Evolutionary conservation across 75 land plant genomes (phyloP).

Genomic region (Ceratopteris richardii): DNA sequence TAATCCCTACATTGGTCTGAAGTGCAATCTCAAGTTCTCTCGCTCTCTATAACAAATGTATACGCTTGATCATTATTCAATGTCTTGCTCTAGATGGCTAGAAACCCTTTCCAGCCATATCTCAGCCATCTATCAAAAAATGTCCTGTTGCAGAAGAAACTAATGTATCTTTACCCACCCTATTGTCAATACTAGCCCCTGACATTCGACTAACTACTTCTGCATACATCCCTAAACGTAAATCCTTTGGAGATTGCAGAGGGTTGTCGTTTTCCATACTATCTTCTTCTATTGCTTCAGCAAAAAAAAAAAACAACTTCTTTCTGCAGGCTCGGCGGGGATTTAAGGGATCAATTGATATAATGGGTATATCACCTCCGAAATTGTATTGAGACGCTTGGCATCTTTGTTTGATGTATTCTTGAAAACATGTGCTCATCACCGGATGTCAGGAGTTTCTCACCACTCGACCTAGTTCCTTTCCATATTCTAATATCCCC

Average conservation of each 20-base stretch:
- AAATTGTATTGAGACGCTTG: constrained; percentile 58
- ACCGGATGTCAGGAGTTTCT: background rate
- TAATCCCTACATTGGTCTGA: too few relatives aligned
- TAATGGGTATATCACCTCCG: constrained; percentile 43
- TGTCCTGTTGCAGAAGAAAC: too few relatives aligned
- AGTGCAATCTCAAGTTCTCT: too few relatives aligned
- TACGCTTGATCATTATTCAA: too few relatives aligned
- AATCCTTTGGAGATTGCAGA: constrained; percentile 1
- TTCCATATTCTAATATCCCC: too few relatives aligned
- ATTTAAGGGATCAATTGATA: constrained; percentile 48
- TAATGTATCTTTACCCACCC: too few relatives aligned
- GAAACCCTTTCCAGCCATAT: too few relatives aligned
- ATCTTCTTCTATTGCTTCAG: constrained; percentile 35
- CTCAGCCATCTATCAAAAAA: too few relatives aligned
- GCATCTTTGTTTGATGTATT: constrained; percentile 13
- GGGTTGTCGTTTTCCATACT: background rate
- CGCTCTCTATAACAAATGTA: too few relatives aligned
- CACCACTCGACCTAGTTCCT: too few relatives aligned
- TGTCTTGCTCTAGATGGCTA: too few relatives aligned
- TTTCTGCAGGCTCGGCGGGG: constrained; percentile 87
- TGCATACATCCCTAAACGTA: constrained; percentile 1
- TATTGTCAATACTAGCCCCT: too few relatives aligned
- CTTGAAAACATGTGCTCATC: background rate
- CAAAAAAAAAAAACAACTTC: constrained; percentile 68
- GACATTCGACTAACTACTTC: constrained; percentile 5